These are phyloP conservation scores for Persicaria tinctoria DNA, from an alignment of 148 eudicot genomes.

Conservation along the genomic window DNA sequence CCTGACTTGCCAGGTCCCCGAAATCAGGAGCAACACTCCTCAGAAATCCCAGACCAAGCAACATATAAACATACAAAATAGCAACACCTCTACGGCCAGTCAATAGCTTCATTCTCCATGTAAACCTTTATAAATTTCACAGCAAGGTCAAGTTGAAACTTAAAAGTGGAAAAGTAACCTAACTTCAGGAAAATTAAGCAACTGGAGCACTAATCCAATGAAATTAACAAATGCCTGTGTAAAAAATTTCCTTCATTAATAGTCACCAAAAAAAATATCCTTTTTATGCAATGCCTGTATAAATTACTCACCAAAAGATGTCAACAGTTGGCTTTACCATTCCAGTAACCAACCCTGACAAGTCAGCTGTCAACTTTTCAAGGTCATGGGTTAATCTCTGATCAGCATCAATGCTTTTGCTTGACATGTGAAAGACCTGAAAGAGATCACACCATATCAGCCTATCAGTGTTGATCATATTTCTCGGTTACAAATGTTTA, in stretches of 20 bases:
- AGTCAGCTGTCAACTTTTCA: slow-evolving; percentile 82
- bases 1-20: slow-evolving; percentile 79
- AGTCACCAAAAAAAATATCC: background rate
- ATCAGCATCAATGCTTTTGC: slow-evolving; percentile 73
- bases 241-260: background rate
- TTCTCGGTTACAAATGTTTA: background rate
- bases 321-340: slow-evolving; percentile 98
- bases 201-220: background rate
- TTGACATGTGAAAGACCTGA: slow-evolving; percentile 80
- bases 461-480: background rate
- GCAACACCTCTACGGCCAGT: slow-evolving; percentile 89
- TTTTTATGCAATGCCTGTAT: background rate
- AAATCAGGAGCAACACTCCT: slow-evolving; percentile 92
- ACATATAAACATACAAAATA: slow-evolving; percentile 87
- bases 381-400: slow-evolving; percentile 90
- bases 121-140: slow-evolving; percentile 56
- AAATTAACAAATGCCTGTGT: background rate
- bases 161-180: slow-evolving; percentile 10
- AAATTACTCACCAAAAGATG: slow-evolving; percentile 64
- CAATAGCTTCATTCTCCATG: slow-evolving; percentile 94
- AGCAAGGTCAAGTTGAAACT: background rate
- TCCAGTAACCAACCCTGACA: slow-evolving; percentile 92
- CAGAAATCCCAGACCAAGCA: slow-evolving; percentile 87
- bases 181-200: slow-evolving; percentile 2
- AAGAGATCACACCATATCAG: background rate